Evolutionary conservation across 495 filamentous ascomycete genomes (phyloP), one percentile per base, ranked within the genome.

Genomic region (Penicillium diatomitis): DNA sequence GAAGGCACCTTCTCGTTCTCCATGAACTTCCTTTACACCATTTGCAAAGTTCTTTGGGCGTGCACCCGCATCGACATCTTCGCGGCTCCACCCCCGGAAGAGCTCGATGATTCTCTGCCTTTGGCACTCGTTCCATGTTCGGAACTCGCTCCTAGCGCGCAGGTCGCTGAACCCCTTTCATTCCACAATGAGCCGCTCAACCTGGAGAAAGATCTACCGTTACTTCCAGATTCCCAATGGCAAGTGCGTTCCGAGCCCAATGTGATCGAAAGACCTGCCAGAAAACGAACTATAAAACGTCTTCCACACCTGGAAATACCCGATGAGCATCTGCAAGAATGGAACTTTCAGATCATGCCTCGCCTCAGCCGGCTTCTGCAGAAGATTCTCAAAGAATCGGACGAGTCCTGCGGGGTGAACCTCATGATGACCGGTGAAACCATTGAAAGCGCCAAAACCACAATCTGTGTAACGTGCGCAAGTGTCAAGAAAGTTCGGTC

Each of bases 401-500:
- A 65, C 1, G 86, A 90, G 57, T 88, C 85, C 3, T 86, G 86
- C 27, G 82, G 85, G 48, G 84, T 85, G 9, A 83, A 79, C 27
- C 72, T 88, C 9, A 84, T 86, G 62, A 86, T 85, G 60, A 81
- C 86, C 32, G 86, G 86, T 45, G 83, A 87, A 42, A 76, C 77
- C 0, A 62, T 76, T 2, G 77, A 84, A 43, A 75, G 72, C 9
- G 83, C 83, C 5, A 79, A 76, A 51, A 86, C 85, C 5, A 89
- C 86, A 0, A 83, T 88, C 2, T 77, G 85, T n/a, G 82, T 90
- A 9, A 78, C 85, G 10, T 90, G 86, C 54, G 79, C 75, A 0
- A 88, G 83, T 20, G 83, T 85, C 3, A 75, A 77, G 49, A 86
- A 83, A 56, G 84, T 88, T 39, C 69, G 82, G 32, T 78, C 79